Base-by-base conservation (phyloP, 2,329 filamentous ascomycete genomes). In the Rhynchosporium graminicola region DNA sequence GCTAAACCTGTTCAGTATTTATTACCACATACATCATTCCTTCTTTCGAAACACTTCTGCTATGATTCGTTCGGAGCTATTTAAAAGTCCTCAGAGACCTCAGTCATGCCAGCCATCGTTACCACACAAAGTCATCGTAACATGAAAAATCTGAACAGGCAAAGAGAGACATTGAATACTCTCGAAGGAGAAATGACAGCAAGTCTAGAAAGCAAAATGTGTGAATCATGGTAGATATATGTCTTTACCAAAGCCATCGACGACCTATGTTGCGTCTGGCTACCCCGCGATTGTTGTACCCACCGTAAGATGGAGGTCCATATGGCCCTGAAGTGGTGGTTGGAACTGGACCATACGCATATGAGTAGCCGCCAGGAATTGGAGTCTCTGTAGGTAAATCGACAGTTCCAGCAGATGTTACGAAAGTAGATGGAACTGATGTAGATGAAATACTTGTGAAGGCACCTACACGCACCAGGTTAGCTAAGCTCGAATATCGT, bases 151-250 rank as follows among this genome's bases (percentile, higher is more conserved):
- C 50, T 40, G 26, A 63, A 61, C 50, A 15, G 40, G 31, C 40
- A 42, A 33, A 57, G 40, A 58, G n/a, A 29, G 45, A 59, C 45
- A 52, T 65, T 52, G 40, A 51, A 55, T 29, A 57, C 29, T 20
- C 31, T 43, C 38, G 28, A n/a, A n/a, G 28, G 55, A 42, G 36
- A 64, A 57, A 64, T 65, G 57, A 63, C 48, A 63, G 61, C 64
- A 67, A 65, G 57, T 65, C 57, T 65, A 68, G 64, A 68, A 20
- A 69, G 63, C 60, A 58, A 67, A 59, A 58, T 60, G 60, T 66
- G 51, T 54, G 36, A 15, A 54, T 60, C 59, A 62, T 60, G 46
- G 48, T 6, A 52, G 20, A 57, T 48, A 56, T 61, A 59, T 40
- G 43, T 65, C 42, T 52, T 61, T 55, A 65, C 46, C 62, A 67